Percentiles rank a stretch among this genome's conserved stretches.
These are phyloP conservation scores for Fusarium anthophilum DNA, from an alignment of 2,329 filamentous ascomycete species.

Conservation along the genomic window DNA sequence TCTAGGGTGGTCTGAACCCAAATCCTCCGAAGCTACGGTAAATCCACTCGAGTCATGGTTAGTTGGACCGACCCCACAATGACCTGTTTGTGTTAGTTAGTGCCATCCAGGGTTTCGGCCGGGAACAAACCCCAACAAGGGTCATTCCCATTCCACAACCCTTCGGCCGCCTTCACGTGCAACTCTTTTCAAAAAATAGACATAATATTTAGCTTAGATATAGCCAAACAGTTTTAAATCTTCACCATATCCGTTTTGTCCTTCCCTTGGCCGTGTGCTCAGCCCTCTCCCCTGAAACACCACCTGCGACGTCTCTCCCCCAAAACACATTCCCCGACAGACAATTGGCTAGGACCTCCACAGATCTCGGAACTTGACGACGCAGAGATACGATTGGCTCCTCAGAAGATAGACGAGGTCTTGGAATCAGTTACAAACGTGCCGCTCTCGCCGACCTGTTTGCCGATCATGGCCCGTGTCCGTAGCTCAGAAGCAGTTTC, in stretches of 20 bases:
- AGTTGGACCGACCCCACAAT: neutral
- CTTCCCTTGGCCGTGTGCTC: neutral
- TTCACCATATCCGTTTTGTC: neutral
- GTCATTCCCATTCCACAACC: neutral
- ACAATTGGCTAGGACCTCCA: neutral
- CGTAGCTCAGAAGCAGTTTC: neutral
- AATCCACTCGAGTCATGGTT: neutral
- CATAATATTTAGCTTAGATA: neutral
- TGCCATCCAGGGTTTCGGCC: neutral
- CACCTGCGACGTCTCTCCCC: neutral
- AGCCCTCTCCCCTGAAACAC: conserved; percentile 12
- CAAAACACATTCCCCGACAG: neutral
- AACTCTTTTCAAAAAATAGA: neutral
- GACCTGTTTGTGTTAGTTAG: neutral
- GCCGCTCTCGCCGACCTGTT: neutral
- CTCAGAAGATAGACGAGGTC: neutral
- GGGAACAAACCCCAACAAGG: neutral
- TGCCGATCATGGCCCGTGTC: neutral
- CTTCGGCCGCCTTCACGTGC: neutral
- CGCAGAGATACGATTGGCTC: neutral
- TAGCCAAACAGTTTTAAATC: neutral
- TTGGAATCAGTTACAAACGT: neutral
- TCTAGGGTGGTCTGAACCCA: neutral
- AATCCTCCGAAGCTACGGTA: neutral
- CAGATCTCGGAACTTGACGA: conserved; percentile 14